Conservation (phyloP, 108 stramenopile species). For the Pseudonitzschia pungens region DNA sequence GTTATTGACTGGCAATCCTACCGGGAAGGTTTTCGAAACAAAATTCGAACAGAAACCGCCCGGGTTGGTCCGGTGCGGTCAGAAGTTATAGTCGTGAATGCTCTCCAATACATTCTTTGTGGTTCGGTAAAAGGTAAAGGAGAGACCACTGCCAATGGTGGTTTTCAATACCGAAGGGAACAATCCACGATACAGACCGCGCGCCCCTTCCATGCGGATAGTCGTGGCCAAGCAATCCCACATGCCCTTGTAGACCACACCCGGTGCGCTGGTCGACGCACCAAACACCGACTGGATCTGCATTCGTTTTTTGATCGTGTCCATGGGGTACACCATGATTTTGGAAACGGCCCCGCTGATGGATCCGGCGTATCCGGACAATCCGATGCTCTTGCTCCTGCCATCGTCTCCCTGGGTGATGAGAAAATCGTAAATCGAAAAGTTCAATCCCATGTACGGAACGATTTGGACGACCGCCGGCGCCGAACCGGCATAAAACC, state of each 20-base stretch:
- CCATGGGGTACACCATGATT: slow-evolving; percentile 89
- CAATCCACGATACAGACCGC: slow-evolving; percentile 66
- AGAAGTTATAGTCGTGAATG: slow-evolving; percentile 21
- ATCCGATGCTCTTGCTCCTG: slow-evolving; percentile 29
- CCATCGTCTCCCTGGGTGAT: slow-evolving; percentile 29
- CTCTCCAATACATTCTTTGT: slow-evolving; percentile 42
- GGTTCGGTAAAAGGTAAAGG: slow-evolving; percentile 47
- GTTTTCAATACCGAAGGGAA: slow-evolving; percentile 65
- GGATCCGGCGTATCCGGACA: slow-evolving; percentile 68
- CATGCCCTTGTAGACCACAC: slow-evolving; percentile 44
- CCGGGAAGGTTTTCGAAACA: no score
- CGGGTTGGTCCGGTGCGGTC: no score
- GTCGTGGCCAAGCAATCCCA: slow-evolving; percentile 72
- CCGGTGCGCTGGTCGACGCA: slow-evolving; percentile 8
- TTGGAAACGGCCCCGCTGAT: slow-evolving; percentile 86
- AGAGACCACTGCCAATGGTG: slow-evolving; percentile 41
- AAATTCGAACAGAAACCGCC: no score
- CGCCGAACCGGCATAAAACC: slow-evolving; percentile 80
- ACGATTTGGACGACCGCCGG: slow-evolving; percentile 84
- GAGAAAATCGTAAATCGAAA: slow-evolving; percentile 82
- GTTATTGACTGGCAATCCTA: no score
- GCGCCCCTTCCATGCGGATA: slow-evolving; percentile 56
- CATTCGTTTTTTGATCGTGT: slow-evolving; percentile 93
- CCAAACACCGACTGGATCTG: slow-evolving; percentile 87
- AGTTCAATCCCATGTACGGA: slow-evolving; percentile 94